Base-by-base conservation (phyloP, 768 basidiomycete genomes). In the Suillus variegatus region DNA sequence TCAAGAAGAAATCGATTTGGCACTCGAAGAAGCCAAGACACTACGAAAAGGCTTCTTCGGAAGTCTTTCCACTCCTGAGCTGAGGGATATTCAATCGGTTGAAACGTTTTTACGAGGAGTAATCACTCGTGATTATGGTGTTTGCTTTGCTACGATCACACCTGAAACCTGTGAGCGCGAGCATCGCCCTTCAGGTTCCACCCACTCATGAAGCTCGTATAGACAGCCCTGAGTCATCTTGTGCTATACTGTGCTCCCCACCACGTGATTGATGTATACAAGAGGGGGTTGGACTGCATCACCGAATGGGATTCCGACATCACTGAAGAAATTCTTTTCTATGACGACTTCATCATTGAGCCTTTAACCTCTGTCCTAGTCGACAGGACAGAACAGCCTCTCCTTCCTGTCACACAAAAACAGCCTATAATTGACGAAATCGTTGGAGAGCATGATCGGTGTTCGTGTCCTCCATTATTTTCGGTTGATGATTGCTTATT, bases 391-490 rank as follows among this genome's bases (percentile, higher is more conserved):
- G 25, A 60, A 8, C 4, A 16, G 40, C 20, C 2, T 52, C 44
- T 14, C 1, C 6, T 20, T 40, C 54, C 38, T 40, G 32, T 55
- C 44, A 41, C 36, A 10, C 61, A 28, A 18, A 66, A 63, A 52
- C 68, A 47, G 10, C 70, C 76, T 40, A 28, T 78, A 41, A 68
- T 73, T 4, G 67, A 69, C 1, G 60, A 67, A n/a, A 47, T 65
- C 44, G 54, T 67, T 51, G 66, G 73, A 10, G 64, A 61, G 28
- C 57, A 70, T 7, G 66, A 78, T 60, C 8, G 54, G 12, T 79
- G 76, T 76, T 28, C 46, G 72, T 67, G 14, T 25, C 38, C 41
- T 63, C 20, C 2, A 55, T 43, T 46, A 18, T 18, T 49, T 61
- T 16, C 14, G 2, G 13, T 22, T 61, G 47, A 56, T 14, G 12